Conservation (phyloP, 768 basidiomycete genomes). For the Hortiboletus campestris region DNA sequence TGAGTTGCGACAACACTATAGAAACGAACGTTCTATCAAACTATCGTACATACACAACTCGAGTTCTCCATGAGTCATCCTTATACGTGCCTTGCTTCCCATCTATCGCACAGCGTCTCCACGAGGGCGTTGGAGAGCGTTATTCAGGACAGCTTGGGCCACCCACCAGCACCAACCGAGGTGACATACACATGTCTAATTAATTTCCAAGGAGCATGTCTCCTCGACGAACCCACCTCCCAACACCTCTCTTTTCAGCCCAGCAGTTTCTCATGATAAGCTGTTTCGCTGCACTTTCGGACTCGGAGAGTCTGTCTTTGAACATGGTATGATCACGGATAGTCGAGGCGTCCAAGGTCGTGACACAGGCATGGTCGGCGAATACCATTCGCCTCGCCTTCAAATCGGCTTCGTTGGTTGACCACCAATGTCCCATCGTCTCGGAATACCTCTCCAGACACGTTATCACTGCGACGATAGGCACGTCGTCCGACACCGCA, state of each 20-base stretch:
- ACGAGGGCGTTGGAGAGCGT: background rate
- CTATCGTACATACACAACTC: conserved; percentile 13
- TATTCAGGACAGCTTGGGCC: conserved; percentile 1
- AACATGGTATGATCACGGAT: conserved; percentile 14
- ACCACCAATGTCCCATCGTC: conserved; percentile 41
- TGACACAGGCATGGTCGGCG: conserved; percentile 39
- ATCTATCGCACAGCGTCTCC: background rate
- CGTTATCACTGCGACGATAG: conserved; percentile 31
- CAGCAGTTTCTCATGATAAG: conserved; percentile 29
- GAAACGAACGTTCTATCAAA: conserved; percentile 15
- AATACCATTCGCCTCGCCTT: conserved; percentile 35
- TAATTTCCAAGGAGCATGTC: conserved; percentile 29
- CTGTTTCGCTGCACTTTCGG: conserved; percentile 20
- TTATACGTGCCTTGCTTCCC: background rate
- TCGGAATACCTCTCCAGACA: conserved; percentile 31
- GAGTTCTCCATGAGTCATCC: conserved; percentile 3
- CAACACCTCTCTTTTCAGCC: conserved; percentile 23
- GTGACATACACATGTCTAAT: conserved; percentile 20
- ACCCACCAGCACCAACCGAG: conserved; percentile 11
- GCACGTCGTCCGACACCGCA: conserved; percentile 31
- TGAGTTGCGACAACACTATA: conserved; percentile 7
- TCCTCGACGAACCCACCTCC: conserved; percentile 23
- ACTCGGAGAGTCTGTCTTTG: conserved; percentile 25
- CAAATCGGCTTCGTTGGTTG: conserved; percentile 34
- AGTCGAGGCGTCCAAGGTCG: conserved; percentile 27